A percentile compares a stretch with the other conserved stretches of the same genome.
Evolutionary conservation across 441 rosid genomes (phyloP).

Genomic region (Adansonia rubrostipa): DNA sequence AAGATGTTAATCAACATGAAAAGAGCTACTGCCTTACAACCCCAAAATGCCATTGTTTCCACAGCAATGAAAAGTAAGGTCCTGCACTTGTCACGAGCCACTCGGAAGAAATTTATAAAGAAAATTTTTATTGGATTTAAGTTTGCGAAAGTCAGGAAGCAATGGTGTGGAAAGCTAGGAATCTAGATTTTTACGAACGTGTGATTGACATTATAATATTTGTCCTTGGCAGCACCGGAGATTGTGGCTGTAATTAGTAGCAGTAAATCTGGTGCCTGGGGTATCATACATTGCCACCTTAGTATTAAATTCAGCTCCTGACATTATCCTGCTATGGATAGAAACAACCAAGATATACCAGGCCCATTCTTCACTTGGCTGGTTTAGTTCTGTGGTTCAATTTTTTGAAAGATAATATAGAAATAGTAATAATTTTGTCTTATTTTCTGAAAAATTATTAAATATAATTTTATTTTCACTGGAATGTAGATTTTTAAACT

Average conservation of each 20-base stretch:
- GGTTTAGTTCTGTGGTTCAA: background rate
- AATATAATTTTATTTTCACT: too few relatives aligned
- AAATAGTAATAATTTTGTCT: too few relatives aligned
- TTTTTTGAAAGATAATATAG: background rate
- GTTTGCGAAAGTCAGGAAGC: background rate
- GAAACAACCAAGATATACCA: background rate
- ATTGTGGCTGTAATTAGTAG: background rate
- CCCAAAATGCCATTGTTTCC: conserved; percentile 30
- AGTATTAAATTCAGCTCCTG: background rate
- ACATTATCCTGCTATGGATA: background rate
- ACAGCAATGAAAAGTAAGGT: background rate
- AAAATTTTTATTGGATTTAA: background rate
- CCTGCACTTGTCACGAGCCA: too few relatives aligned
- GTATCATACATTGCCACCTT: background rate
- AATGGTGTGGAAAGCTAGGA: background rate
- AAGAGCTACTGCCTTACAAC: conserved; percentile 28
- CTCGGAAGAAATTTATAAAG: background rate
- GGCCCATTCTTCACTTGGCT: background rate
- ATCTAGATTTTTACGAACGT: background rate
- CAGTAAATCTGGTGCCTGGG: background rate
- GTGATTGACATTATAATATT: background rate
- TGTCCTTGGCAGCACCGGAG: background rate
- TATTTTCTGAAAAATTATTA: too few relatives aligned
- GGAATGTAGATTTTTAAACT: too few relatives aligned
- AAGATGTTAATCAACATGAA: conserved; percentile 38